These are phyloP conservation scores for Ilex aquifolium DNA, from an alignment of 257 asterid species.

Conservation along the genomic window DNA sequence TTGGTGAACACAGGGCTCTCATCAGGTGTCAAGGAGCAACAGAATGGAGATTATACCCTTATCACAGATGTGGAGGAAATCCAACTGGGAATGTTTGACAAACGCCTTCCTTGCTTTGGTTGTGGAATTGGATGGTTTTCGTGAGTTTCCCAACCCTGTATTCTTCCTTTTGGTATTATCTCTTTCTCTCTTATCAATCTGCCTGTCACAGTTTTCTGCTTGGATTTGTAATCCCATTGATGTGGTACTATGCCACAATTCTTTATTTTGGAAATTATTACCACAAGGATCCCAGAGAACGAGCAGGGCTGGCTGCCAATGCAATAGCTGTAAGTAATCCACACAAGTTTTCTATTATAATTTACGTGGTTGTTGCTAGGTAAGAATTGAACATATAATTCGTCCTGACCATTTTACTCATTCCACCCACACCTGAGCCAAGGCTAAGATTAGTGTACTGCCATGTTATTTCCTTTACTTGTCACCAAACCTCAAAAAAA, in stretches of 20 bases:
- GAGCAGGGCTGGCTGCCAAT: constrained; percentile 32
- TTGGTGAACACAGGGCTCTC: too few species aligned
- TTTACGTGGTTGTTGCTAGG: neutral
- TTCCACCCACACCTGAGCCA: neutral
- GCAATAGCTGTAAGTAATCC: constrained; percentile 28
- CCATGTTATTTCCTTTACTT: too few species aligned
- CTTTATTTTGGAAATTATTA: constrained; percentile 31
- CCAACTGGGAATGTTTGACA: constrained; percentile 28
- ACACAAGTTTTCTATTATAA: neutral
- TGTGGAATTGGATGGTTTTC: constrained; percentile 44
- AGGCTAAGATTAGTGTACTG: too few species aligned
- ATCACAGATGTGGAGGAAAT: constrained; percentile 17
- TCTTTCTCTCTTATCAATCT: neutral
- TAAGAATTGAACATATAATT: neutral
- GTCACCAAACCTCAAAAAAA: too few species aligned
- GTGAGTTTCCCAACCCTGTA: constrained; percentile 17
- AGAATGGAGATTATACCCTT: constrained; percentile 10
- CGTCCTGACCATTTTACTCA: neutral
- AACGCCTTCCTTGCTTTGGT: constrained; percentile 43
- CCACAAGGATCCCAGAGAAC: constrained; percentile 32
- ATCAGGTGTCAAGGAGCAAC: neutral
- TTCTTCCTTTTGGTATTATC: too few species aligned
- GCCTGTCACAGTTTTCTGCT: constrained; percentile 18
- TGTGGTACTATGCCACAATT: constrained; percentile 29
- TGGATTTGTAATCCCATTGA: constrained; percentile 22